Conservation (phyloP, 2,329 filamentous ascomycete species). For the Coleophoma eucalyptorum region DNA sequence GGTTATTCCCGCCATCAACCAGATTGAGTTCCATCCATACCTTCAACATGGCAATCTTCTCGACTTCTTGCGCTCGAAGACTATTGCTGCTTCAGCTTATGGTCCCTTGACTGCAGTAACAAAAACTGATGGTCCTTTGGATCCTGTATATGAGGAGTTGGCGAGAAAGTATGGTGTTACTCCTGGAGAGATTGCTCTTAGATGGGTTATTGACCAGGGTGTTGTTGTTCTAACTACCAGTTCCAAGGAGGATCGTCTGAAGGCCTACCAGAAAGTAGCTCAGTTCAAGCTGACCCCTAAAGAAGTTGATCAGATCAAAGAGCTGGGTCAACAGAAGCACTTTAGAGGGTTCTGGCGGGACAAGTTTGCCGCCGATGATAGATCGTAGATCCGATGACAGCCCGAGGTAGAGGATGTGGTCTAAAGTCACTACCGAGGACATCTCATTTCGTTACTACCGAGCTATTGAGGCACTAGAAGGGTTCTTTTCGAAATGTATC, state of each 20-base stretch:
- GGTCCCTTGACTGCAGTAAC: constrained; percentile 49
- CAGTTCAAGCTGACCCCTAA: constrained; percentile 55
- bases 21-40: constrained; percentile 80
- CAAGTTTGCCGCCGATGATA: constrained; percentile 49
- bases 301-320: constrained; percentile 53
- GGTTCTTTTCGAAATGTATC: no score
- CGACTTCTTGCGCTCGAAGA: constrained; percentile 50
- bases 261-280: constrained; percentile 47
- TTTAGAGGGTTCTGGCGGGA: constrained; percentile 55
- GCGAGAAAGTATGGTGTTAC: constrained; percentile 56
- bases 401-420: no score
- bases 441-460: no score
- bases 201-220: constrained; percentile 59
- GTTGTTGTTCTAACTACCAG: constrained; percentile 58
- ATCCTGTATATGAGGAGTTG: constrained; percentile 44
- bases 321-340: constrained; percentile 56
- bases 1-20: constrained; percentile 66
- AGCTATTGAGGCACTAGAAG: no score
- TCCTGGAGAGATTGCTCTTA: constrained; percentile 50
- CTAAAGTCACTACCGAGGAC: no score
- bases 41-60: constrained; percentile 61
- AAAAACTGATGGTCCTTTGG: constrained; percentile 48
- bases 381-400: constrained; percentile 24
- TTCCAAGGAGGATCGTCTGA: constrained; percentile 51
- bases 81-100: constrained; percentile 55